These are phyloP conservation scores for Chlorociboria aeruginascens DNA, from an alignment of 495 filamentous ascomycete genomes.

Conservation along the genomic window DNA sequence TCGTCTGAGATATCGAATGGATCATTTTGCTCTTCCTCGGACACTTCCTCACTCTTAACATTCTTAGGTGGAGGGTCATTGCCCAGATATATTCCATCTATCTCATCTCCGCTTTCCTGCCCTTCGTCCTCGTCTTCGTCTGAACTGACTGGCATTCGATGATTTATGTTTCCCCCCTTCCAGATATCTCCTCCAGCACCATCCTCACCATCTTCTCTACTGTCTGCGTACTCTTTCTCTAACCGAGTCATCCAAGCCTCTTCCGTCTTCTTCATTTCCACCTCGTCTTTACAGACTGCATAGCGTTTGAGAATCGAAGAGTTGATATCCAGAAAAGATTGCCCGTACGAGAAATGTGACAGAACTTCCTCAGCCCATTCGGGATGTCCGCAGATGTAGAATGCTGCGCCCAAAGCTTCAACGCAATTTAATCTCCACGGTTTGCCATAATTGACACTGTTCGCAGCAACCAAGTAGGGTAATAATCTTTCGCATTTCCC, in stretches of 20 bases:
- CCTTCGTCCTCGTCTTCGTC: slow-evolving; percentile 38
- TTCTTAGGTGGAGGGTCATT: slow-evolving; percentile 32
- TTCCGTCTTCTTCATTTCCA: slow-evolving; percentile 78
- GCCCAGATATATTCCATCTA: slow-evolving; percentile 46
- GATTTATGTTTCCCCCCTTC: slow-evolving; percentile 79
- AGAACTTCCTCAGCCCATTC: slow-evolving; percentile 84
- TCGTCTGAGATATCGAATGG: slow-evolving; percentile 66
- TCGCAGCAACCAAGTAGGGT: slow-evolving; percentile 92
- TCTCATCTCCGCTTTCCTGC: slow-evolving; percentile 20
- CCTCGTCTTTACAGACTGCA: slow-evolving; percentile 69
- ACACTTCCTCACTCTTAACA: slow-evolving; percentile 13
- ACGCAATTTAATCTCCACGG: slow-evolving; percentile 92
- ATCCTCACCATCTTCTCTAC: slow-evolving; percentile 49
- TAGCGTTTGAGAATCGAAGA: slow-evolving; percentile 70
- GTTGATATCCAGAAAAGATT: slow-evolving; percentile 83
- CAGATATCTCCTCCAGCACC: slow-evolving; percentile 55
- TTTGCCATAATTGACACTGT: slow-evolving; percentile 93
- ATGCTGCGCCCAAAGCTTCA: slow-evolving; percentile 85
- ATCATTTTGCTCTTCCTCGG: slow-evolving; percentile 41
- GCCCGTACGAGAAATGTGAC: slow-evolving; percentile 75
- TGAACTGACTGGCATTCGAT: slow-evolving; percentile 38
- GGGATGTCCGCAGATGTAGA: slow-evolving; percentile 78
- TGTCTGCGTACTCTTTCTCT: slow-evolving; percentile 79
- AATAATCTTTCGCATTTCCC: slow-evolving; percentile 90
- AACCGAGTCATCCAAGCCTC: slow-evolving; percentile 79